Evolutionary conservation across 2,329 filamentous ascomycete species (phyloP).

Genomic region (Ophiostoma tasmaniense): DNA sequence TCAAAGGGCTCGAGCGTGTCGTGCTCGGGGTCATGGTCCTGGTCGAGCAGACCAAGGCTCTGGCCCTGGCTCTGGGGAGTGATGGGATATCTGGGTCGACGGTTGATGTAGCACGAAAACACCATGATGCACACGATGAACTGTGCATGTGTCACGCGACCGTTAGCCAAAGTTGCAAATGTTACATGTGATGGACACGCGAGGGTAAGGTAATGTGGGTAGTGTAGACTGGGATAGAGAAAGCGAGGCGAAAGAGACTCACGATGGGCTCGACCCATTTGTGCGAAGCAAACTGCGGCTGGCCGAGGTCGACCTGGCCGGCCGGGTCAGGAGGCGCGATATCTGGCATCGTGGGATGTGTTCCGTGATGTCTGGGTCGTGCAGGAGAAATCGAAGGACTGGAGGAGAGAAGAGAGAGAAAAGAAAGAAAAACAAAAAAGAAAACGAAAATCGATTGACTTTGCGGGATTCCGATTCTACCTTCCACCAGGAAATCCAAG

Average conservation of each 20-base stretch:
- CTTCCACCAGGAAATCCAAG: not conserved
- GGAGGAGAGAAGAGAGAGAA: not conserved
- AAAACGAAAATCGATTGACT: not conserved
- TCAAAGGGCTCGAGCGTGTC: not conserved
- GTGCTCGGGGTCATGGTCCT: not conserved
- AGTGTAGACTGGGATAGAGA: not conserved
- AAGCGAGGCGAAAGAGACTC: not conserved
- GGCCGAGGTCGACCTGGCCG: not conserved
- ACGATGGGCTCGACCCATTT: constrained; percentile 6
- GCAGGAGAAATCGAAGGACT: not conserved
- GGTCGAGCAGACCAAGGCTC: not conserved
- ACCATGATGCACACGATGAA: constrained; percentile 1
- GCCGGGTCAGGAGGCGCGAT: not conserved
- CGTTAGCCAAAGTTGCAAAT: not conserved
- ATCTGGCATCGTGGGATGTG: not conserved
- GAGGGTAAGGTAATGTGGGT: not conserved
- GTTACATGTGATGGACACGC: not conserved
- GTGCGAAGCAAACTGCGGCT: constrained; percentile 1
- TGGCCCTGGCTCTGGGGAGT: not conserved
- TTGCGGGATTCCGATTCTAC: not conserved
- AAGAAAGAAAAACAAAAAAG: not conserved
- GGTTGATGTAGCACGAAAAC: constrained; percentile 5
- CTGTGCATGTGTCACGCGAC: not conserved
- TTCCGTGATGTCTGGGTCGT: not conserved
- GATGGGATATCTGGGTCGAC: not conserved